Evolutionary conservation across 2,329 filamentous ascomycete genomes (phyloP), one percentile per base, ranked within the genome.

Genomic region (Colletotrichum cereale): DNA sequence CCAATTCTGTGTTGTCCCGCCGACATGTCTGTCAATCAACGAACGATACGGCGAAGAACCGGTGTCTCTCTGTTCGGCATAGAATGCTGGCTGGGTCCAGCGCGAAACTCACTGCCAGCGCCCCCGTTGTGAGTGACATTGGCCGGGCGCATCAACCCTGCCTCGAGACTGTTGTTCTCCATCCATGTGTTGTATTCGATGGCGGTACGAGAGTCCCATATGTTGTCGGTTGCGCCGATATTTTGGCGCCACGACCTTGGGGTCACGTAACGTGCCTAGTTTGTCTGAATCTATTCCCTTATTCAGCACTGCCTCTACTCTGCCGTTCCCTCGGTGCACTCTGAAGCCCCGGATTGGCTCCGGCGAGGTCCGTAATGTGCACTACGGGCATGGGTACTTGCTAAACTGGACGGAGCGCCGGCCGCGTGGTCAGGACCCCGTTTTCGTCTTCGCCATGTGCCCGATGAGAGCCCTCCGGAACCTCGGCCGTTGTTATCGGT

Each of bases 271-370:
- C 63, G 40, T 57, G 52, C 29, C 42, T n/a, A 12, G 5, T 47
- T 12, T 12, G 16, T n/a, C 3, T 1, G 21, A 55, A 8, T 38
- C 52, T 42, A 44, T 11, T 52, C 34, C 11, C n/a, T 55, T 14
- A 26, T 21, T 34, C 18, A 62, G 57, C 64, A 71, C 68, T 57
- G 68, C 57, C 64, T 38, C 63, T n/a, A 31, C 55, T 40, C 18
- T 38, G 53, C 11, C 42, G n/a, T 44, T 40, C 34, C 11, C 26
- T 52, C 67, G 67, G 64, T 52, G 42, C 57, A 47, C 29, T 34
- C 36, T 24, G 34, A 52, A 36, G 57, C 36, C 57, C 64, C 57
- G 68, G 68, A 71, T 57, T 71, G 64, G 68, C 64, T 26, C 57
- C 68, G 68, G 64, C 57, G 42, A 71, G 47, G 50, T 52, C 57